Base-by-base conservation (phyloP, 352 stramenopile genomes). In the Globisporangium abappressorium region DNA sequence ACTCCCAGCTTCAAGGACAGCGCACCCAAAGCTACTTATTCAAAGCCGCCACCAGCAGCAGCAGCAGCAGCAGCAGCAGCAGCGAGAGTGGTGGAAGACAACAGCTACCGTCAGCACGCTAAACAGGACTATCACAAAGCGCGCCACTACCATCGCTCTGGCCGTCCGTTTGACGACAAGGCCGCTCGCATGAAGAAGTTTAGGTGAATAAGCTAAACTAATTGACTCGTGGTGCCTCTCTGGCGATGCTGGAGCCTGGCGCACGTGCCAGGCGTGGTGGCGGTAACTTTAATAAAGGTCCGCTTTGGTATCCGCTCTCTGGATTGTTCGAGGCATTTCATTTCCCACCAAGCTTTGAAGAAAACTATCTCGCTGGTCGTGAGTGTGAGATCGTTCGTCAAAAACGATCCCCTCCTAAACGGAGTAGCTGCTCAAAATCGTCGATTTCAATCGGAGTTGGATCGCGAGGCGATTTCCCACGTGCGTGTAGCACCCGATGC, bases 161-260 rank as follows among this genome's bases (percentile, higher is more conserved):
- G 56, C n/a, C 56, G 56, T 4, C 33, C 56, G 12, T 28, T 62
- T 5, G 33, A 49, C 6, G 33, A 49, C 56, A 62, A 62, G n/a
- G 11, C 1, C 2, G 55, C 8, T 47, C 28, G 20, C 1, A 24
- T 28, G 33, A 62, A 62, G 56, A 62, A 46, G 33, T 15, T 22
- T 11, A 24, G 30, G 33, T 61, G 30, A 61, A 26, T 9, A 2
- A 22, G 5, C 33, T 28, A 9, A n/a, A 60, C 7, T 56, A 18
- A 5, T 55, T 55, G 47, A 9, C 22, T 28, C 11, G 8, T 18
- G 47, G 47, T 55, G 8, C 9, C 20, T 11, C 22, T 7, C 49
- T 26, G 14, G 49, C 49, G 9, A 20, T 28, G n/a, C 51, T 57
- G 5, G 5, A 49, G 4, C 12, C 41, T 49, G 41, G 41, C 14